Percentiles rank a stretch among this genome's conserved stretches.
Conservation (phyloP, 805 yeast genomes). For the Candida nemodendra region DNA sequence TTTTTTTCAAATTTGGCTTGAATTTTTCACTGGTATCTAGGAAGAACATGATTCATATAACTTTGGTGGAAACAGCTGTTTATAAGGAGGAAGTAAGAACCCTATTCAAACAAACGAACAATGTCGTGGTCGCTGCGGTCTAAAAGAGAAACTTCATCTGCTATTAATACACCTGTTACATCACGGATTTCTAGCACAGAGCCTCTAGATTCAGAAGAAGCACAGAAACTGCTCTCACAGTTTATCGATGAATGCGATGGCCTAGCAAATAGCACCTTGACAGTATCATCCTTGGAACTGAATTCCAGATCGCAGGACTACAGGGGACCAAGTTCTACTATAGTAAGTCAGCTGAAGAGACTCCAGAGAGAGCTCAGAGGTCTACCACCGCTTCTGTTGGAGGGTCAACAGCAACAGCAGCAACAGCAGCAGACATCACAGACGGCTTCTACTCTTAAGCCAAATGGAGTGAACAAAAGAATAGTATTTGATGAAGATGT, state of each 20-base stretch:
- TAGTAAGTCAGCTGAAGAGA: constrained; percentile 34
- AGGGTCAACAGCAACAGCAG: constrained; percentile 12
- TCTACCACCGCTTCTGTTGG: constrained; percentile 34
- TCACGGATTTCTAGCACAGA: constrained; percentile 29
- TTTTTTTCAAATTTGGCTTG: constrained; percentile 1
- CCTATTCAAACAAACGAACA: too few species aligned
- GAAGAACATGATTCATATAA: too few species aligned
- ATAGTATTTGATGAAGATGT: constrained; percentile 19
- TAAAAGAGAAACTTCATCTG: constrained; percentile 41
- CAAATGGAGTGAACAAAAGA: constrained; percentile 19
- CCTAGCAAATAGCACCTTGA: constrained; percentile 11
- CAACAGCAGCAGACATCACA: background rate
- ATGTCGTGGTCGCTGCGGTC: constrained; percentile 36
- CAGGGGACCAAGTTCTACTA: constrained; percentile 28
- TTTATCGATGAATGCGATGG: constrained; percentile 27
- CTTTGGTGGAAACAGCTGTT: too few species aligned
- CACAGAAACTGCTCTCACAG: constrained; percentile 24
- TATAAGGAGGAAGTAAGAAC: too few species aligned
- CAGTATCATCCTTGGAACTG: constrained; percentile 9
- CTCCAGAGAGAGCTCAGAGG: constrained; percentile 38
- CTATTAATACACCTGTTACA: constrained; percentile 48
- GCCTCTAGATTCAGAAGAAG: constrained; percentile 21
- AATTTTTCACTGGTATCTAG: constrained; percentile 1
- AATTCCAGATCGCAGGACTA: constrained; percentile 10
- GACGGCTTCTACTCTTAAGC: background rate